A percentile compares a stretch with the other conserved stretches of the same genome.
Conservation (phyloP, 2,329 filamentous ascomycete genomes). For the Elsinoe fawcettii region DNA sequence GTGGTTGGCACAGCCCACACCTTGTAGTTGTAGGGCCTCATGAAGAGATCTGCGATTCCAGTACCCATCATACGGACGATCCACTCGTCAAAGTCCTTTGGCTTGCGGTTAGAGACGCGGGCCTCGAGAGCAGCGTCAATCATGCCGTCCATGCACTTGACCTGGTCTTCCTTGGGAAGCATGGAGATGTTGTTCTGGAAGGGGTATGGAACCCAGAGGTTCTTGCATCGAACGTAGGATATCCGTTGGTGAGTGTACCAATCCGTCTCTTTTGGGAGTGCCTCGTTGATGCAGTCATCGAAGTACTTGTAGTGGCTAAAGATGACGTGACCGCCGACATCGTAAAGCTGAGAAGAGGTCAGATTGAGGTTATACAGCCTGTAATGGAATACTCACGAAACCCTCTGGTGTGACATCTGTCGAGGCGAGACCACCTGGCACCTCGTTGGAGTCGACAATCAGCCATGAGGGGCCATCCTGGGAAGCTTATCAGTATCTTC, state of each 20-base stretch:
- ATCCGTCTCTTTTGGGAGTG: slow-evolving; percentile 84
- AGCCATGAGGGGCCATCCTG: slow-evolving; percentile 91
- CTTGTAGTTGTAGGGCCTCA: slow-evolving; percentile 99
- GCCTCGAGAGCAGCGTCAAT: slow-evolving; percentile 87
- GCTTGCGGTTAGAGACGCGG: slow-evolving; percentile 82
- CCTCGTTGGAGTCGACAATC: slow-evolving; percentile 87
- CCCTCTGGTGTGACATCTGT: slow-evolving; percentile 93
- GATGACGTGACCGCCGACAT: slow-evolving; percentile 96
- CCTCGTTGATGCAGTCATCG: slow-evolving; percentile 96
- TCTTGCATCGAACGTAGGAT: slow-evolving; percentile 97
- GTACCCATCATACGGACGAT: slow-evolving; percentile 85
- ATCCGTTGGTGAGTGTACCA: slow-evolving; percentile 98
- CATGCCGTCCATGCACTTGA: slow-evolving; percentile 86
- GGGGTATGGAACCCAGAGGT: slow-evolving; percentile 93
- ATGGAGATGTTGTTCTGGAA: slow-evolving; percentile 99
- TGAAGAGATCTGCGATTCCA: slow-evolving; percentile 90
- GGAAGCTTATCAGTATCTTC: slow-evolving; percentile 14
- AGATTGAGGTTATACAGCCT: slow-evolving; percentile 14
- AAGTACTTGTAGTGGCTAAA: slow-evolving; percentile 99
- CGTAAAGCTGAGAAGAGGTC: slow-evolving; percentile 65
- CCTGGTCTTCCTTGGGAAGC: slow-evolving; percentile 94
- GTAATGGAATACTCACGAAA: slow-evolving; percentile 63
- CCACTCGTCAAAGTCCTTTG: slow-evolving; percentile 97
- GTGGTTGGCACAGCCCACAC: slow-evolving; percentile 98
- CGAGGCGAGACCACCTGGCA: slow-evolving; percentile 87